These are phyloP conservation scores for Boehmeria nivea DNA, from an alignment of 306 rosid genomes.

Conservation along the genomic window DNA sequence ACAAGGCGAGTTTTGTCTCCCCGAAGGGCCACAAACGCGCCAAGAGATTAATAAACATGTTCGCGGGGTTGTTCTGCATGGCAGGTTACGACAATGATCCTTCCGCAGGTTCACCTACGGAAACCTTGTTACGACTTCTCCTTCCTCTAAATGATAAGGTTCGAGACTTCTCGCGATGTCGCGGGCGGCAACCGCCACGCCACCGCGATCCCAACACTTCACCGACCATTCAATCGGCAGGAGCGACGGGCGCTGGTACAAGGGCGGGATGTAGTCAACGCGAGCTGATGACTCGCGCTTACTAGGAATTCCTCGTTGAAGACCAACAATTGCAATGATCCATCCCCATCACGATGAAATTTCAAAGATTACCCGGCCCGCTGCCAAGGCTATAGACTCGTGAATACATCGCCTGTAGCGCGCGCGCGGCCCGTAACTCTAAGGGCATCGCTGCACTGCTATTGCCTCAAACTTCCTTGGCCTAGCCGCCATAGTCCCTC, in stretches of 20 bases:
- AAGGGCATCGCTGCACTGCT: neutral
- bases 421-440: neutral
- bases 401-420: neutral
- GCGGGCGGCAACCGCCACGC: constrained; percentile 7
- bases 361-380: neutral
- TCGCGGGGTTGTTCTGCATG: neutral
- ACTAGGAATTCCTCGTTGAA: constrained; percentile 5
- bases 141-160: constrained; percentile 11
- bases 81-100: constrained; percentile 1
- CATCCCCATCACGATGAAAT: constrained; percentile 2
- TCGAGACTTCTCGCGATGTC: constrained; percentile 2
- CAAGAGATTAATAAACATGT: no score
- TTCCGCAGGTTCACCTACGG: constrained; percentile 5
- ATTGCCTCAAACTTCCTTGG: constrained; percentile 2
- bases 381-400: constrained; percentile 3
- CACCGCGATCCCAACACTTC: constrained; percentile 4
- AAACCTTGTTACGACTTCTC: constrained; percentile 9
- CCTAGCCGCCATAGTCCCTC: neutral
- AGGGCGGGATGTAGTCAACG: constrained; percentile 7
- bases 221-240: constrained; percentile 12
- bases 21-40: neutral
- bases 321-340: constrained; percentile 4
- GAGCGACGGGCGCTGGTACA: neutral
- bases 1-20: neutral
- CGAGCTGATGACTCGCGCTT: constrained; percentile 9